These are phyloP conservation scores for Coelastrella sp. DNA, from an alignment of 139 green algal genomes.

Conservation along the genomic window DNA sequence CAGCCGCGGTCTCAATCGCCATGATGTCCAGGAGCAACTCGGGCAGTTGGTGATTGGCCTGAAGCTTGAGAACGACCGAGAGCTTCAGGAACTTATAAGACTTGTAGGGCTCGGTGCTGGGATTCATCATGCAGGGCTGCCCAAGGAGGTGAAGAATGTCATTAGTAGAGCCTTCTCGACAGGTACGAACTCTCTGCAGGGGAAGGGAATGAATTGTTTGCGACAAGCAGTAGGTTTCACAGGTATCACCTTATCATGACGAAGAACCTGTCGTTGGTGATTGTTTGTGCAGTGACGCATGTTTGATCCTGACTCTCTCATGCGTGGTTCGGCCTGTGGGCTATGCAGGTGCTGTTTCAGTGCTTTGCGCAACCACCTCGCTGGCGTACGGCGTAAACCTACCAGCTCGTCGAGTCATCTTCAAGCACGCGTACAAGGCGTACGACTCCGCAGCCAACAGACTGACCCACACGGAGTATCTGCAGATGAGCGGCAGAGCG, in stretches of 20 bases:
- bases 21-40: neutral
- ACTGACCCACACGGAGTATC: slow-evolving; percentile 68
- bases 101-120: neutral
- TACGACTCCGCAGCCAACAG: slow-evolving; percentile 41
- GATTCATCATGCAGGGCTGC: slow-evolving; percentile 74
- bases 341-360: slow-evolving; percentile 66
- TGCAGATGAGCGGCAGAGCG: slow-evolving; percentile 83
- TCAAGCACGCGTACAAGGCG: slow-evolving; percentile 69
- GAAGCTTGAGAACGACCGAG: neutral
- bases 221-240: too few species aligned
- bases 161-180: neutral
- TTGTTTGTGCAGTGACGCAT: too few species aligned
- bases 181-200: neutral
- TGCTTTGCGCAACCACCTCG: slow-evolving; percentile 94
- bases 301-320: too few species aligned
- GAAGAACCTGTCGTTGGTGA: too few species aligned
- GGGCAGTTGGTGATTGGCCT: neutral
- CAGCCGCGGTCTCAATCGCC: neutral
- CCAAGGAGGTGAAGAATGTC: neutral
- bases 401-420: slow-evolving; percentile 89
- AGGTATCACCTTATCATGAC: too few species aligned
- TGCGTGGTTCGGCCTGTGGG: too few species aligned
- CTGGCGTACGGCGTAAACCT: slow-evolving; percentile 95
- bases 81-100: neutral
- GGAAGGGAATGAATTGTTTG: too few species aligned